A percentile compares a stretch with the other conserved stretches of the same genome.
phyloP scores from a whole-genome alignment of 805 yeast genomes.

The Starmerella stigmatis region DNA sequence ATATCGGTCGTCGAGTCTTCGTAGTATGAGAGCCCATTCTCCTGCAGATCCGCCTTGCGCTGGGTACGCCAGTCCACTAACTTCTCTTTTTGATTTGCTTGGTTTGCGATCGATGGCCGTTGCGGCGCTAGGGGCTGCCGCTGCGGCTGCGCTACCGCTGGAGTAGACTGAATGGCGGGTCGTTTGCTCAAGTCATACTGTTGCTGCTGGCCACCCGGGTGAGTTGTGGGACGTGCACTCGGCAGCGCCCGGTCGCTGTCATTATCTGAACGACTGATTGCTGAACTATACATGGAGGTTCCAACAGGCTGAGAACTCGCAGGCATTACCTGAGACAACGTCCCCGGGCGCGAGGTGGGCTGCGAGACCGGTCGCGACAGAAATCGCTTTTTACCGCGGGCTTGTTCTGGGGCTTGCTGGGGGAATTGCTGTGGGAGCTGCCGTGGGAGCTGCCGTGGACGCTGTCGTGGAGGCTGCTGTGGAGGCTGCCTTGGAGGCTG shows the following conservation, averaged over 20 bases:
- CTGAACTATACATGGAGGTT: too few relatives aligned
- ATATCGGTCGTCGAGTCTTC: slow-evolving; percentile 3
- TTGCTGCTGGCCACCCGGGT: too few relatives aligned
- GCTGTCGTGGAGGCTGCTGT: background rate
- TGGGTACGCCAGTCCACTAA: slow-evolving; percentile 2
- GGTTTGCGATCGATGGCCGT: background rate
- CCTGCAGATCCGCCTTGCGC: slow-evolving; percentile 1
- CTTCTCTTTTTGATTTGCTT: background rate
- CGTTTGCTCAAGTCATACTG: background rate
- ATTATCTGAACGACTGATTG: too few relatives aligned
- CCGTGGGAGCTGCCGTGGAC: background rate
- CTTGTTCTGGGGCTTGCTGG: too few relatives aligned
- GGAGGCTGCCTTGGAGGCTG: background rate
- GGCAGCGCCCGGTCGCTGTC: too few relatives aligned
- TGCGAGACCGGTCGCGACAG: too few relatives aligned
- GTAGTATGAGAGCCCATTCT: slow-evolving; percentile 4
- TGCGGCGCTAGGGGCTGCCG: background rate
- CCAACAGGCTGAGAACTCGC: too few relatives aligned
- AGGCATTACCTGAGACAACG: too few relatives aligned
- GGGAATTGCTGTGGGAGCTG: too few relatives aligned
- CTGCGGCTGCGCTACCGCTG: background rate
- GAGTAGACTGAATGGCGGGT: background rate
- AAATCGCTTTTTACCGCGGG: too few relatives aligned
- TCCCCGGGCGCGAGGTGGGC: too few relatives aligned
- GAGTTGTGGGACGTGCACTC: background rate